Evolutionary conservation across 208 protist species (phyloP).

Genomic region (Naegleria lovaniensis): DNA sequence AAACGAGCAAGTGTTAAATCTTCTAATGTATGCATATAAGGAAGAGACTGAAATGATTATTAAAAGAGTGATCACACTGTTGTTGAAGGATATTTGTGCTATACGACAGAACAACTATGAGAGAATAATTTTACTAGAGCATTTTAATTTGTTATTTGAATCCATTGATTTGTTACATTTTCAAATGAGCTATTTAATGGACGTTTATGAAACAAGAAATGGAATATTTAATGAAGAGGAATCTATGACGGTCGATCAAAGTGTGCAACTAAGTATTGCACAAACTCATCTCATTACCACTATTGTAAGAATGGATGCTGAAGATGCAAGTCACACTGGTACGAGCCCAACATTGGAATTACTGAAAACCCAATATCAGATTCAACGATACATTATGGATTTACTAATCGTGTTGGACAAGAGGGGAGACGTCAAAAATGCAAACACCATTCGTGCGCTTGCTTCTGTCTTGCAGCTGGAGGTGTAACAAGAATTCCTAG

Average conservation of each 20-base stretch:
- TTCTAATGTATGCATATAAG: not conserved
- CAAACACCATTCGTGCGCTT: no score
- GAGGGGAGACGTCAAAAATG: not conserved
- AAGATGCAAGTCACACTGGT: not conserved
- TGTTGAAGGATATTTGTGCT: not conserved
- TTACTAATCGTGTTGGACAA: not conserved
- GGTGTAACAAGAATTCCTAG: no score
- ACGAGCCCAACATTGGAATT: not conserved
- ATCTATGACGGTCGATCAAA: not conserved
- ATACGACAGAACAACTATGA: not conserved
- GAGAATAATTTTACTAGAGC: not conserved
- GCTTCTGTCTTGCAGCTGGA: no score
- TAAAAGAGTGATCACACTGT: not conserved
- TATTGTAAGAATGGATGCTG: not conserved
- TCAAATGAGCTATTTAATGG: not conserved
- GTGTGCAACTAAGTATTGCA: not conserved
- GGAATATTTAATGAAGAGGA: not conserved
- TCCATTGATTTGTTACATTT: not conserved
- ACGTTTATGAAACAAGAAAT: not conserved
- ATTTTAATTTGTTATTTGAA: conserved; percentile 17
- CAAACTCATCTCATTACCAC: not conserved
- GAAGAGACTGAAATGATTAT: not conserved
- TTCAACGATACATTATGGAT: not conserved
- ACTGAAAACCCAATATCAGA: not conserved
- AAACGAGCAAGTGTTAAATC: not conserved